Base-by-base conservation (phyloP, 2,329 filamentous ascomycete genomes). In the Colletotrichum orbiculare region DNA sequence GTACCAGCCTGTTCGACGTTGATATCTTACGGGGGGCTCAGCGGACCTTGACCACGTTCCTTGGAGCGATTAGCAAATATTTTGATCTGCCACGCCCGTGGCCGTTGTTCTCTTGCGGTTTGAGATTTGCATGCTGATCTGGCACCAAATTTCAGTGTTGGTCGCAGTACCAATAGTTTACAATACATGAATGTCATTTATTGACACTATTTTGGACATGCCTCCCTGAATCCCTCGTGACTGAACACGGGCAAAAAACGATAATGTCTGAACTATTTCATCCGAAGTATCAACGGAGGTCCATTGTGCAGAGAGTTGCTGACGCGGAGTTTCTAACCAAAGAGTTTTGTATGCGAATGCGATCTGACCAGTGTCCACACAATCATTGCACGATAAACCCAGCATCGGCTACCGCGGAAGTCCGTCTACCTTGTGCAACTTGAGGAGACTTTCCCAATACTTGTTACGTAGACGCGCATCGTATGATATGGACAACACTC, bases 41-140 rank as follows among this genome's bases (percentile, higher is more conserved):
- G 43, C 66, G 41, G 53, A 60, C 58, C 66, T 53, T 43, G n/a
- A 59, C 55, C 60, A 75, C 72, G 61, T 73, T 75, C 73, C 60
- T 75, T 76, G 66, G 74, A 74, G 72, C 73, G 69, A 66, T 69
- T 63, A 67, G 64, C 68, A 62, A 53, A 13, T 45, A 11, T 46
- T 53, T 62, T 52, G 60, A 35, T 53, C 43, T 25, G 39, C 41
- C 47, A 41, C 46, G 52, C 53, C 53, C 58, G 25, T 63, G 50
- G 53, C 60, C 59, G 33, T 37, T 64, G 49, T 65, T 65, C 58
- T 60, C 53, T 38, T 43, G 59, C 58, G 68, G 54, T 56, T 64
- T 66, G 57, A 56, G 52, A 55, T 37, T 41, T 12, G 46, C 59
- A 48, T 48, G 15, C 11, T 34, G 48, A 41, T 42, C 42, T 54